phyloP scores from a whole-genome alignment of 2,329 filamentous ascomycete species.

The Nannizziopsis barbatae region DNA sequence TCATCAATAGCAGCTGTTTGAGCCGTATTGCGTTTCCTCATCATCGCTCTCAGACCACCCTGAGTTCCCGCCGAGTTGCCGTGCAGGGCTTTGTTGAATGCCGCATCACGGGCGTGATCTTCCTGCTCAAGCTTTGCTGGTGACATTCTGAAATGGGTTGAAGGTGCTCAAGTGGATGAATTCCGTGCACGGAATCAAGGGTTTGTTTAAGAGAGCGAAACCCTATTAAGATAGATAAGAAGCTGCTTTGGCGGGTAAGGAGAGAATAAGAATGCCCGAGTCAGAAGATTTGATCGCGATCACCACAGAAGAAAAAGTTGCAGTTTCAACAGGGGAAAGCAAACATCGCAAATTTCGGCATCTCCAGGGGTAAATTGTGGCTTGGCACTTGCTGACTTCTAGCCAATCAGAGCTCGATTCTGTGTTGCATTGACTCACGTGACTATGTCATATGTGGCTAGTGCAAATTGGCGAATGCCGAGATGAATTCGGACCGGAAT shows the following conservation, averaged over 20 bases:
- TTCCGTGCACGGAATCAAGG: neutral
- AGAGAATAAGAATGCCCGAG: neutral
- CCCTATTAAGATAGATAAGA: too few relatives aligned
- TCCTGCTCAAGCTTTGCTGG: conserved; percentile 60
- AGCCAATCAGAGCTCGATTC: neutral
- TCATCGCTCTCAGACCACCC: conserved; percentile 71
- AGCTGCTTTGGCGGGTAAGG: too few relatives aligned
- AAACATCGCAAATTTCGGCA: neutral
- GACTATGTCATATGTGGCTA: neutral
- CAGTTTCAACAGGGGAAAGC: neutral
- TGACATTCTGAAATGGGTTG: conserved; percentile 35
- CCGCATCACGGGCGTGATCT: conserved; percentile 74
- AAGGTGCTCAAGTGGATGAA: neutral
- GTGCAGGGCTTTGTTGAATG: conserved; percentile 83
- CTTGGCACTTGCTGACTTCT: neutral
- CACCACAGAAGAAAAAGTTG: neutral
- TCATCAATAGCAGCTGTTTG: conserved; percentile 76
- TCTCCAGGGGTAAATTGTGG: conserved; percentile 8
- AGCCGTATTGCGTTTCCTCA: conserved; percentile 67
- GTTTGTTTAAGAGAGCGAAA: too few relatives aligned
- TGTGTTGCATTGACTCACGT: neutral
- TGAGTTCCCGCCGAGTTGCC: conserved; percentile 57
- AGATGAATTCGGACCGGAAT: neutral
- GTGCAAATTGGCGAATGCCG: neutral
- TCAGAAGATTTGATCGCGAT: neutral